Evolutionary conservation across 805 yeast species (phyloP).

Genomic region (Kazachstania africana): DNA sequence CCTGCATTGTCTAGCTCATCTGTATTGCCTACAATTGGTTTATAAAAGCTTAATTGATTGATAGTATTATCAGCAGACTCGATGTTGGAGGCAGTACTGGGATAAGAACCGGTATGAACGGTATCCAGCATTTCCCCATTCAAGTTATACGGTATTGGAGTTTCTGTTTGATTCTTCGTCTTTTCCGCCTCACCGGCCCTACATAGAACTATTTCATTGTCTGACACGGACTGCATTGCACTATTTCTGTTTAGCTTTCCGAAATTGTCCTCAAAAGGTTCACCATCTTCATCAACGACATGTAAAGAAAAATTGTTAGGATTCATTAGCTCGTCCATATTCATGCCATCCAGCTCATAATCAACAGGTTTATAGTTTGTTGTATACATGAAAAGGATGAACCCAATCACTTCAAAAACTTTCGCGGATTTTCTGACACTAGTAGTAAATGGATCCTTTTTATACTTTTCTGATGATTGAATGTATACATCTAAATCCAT

Average conservation of each 20-base stretch:
- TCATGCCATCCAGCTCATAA: constrained; percentile 11
- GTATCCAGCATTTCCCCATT: constrained; percentile 8
- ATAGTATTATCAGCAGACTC: constrained; percentile 7
- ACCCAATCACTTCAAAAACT: constrained; percentile 25
- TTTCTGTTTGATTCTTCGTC: constrained; percentile 34
- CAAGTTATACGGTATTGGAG: constrained; percentile 39
- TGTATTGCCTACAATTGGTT: constrained; percentile 25
- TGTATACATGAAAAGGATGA: constrained; percentile 16
- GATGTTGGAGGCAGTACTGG: constrained; percentile 1
- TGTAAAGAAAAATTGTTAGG: constrained; percentile 36
- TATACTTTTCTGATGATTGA: constrained; percentile 17
- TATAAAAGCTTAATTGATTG: constrained; percentile 28
- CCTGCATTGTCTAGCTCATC: constrained; percentile 9
- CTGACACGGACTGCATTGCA: constrained; percentile 56
- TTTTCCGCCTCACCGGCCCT: constrained; percentile 39
- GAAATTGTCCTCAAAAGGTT: constrained; percentile 79
- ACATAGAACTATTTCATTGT: constrained; percentile 72
- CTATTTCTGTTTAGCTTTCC: constrained; percentile 73
- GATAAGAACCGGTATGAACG: neutral
- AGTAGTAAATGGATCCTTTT: constrained; percentile 13
- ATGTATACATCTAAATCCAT: constrained; percentile 18
- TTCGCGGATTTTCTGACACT: constrained; percentile 22
- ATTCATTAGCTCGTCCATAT: constrained; percentile 9
- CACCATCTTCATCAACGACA: constrained; percentile 87
- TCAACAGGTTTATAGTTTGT: constrained; percentile 13